phyloP scores from a whole-genome alignment of 1,284 basidiomycete genomes.

The Ganoderma boninense region DNA sequence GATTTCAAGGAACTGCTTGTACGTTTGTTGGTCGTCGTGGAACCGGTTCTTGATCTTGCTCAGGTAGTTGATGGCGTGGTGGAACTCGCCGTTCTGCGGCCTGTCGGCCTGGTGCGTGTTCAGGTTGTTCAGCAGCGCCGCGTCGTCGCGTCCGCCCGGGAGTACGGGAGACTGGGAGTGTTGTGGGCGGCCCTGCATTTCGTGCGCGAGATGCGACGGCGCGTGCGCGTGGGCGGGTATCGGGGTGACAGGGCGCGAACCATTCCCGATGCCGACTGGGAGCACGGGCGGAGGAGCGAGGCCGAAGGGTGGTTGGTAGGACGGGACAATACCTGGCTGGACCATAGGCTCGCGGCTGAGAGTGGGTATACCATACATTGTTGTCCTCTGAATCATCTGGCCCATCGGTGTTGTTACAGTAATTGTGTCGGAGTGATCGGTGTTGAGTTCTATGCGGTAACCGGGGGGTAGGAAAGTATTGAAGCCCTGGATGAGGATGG shows the following conservation, averaged over 20 bases:
- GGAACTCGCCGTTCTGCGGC: slow-evolving; percentile 81
- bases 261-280: slow-evolving; percentile 40
- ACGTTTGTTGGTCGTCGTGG: slow-evolving; percentile 91
- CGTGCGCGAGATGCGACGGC: slow-evolving; percentile 26
- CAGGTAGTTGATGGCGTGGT: slow-evolving; percentile 97
- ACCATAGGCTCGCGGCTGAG: slow-evolving; percentile 38
- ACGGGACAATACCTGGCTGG: slow-evolving; percentile 27
- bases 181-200: slow-evolving; percentile 30
- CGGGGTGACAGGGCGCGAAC: slow-evolving; percentile 42
- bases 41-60: slow-evolving; percentile 99
- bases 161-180: slow-evolving; percentile 35
- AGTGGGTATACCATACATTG: slow-evolving; percentile 41
- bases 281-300: slow-evolving; percentile 40
- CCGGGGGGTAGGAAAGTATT: slow-evolving; percentile 98
- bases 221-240: slow-evolving; percentile 29
- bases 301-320: slow-evolving; percentile 38
- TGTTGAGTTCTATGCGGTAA: slow-evolving; percentile 94
- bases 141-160: slow-evolving; percentile 42
- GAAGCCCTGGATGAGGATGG: slow-evolving; percentile 95
- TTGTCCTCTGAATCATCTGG: slow-evolving; percentile 73
- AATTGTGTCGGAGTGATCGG: slow-evolving; percentile 84
- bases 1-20: slow-evolving; percentile 98
- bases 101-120: slow-evolving; percentile 42
- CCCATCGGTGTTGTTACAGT: slow-evolving; percentile 95
- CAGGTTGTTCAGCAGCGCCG: slow-evolving; percentile 66